Base-by-base conservation (phyloP, 2,329 filamentous ascomycete genomes). In the Dryadomyces quercus-mongolicae region DNA sequence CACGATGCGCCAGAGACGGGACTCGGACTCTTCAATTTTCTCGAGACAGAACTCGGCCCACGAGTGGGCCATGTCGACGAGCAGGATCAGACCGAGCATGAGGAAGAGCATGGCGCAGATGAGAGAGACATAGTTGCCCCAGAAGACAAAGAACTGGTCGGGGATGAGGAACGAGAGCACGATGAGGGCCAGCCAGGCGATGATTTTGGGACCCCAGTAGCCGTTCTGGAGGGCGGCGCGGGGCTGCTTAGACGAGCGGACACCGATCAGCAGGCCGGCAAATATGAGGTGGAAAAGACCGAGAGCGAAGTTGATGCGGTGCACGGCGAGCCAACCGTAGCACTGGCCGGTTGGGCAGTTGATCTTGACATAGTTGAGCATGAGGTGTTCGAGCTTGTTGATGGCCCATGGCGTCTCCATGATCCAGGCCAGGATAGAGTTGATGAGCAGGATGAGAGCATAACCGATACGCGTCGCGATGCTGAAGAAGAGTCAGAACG, bases 361-460 rank as follows among this genome's bases (percentile, higher is more conserved):
- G 65, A 98, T 95, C 64, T 89, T 90, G 74, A 98, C 91, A 66
- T 96, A 97, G 71, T 97, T 90, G 60, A 98, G 78, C 13, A 89
- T 93, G 54, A 97, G 76, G 60, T 94, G 82, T 70, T 97, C 84
- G 6, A 98, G 77, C 68, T 97, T 97, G 64, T 95, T 88, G 66
- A 98, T 88, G 38, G 93, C 93, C 93, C 93, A 98, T 53, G 90
- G 88, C 21, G 93, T 98, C 72, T 98, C 89, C 89, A 97, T 95
- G 62, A 98, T 88, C 93, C 93, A 98, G 40, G 93, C 92, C 52
- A 97, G 69, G 60, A 97, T 95, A 56, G 92, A 96, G 77, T 98
- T 98, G 70, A 97, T 73, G 61, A 98, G 83, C 54, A 98, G 86
- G 59, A 98, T 85, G 65, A 97, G 81, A 60, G 93, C 91, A 68